Conservation (phyloP, 2,329 filamentous ascomycete species). For the Plenodomus biglobosus region DNA sequence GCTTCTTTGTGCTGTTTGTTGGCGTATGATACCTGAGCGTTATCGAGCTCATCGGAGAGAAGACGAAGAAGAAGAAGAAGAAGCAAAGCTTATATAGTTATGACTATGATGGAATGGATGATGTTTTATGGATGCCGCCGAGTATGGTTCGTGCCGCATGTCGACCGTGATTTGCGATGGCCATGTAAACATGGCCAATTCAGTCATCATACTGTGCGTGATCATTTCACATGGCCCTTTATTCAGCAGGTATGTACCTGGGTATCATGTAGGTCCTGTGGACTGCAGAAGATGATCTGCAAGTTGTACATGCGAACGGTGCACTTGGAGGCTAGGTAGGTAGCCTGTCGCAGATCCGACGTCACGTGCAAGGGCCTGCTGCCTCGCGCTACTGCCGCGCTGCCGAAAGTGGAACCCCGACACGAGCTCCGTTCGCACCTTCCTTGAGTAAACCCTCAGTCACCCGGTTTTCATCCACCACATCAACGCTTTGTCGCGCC, state of each 20-base stretch:
- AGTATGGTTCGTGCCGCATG: not conserved
- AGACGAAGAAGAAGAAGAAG: conserved; percentile 2
- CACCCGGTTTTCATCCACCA: conserved; percentile 4
- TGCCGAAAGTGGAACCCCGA: conserved; percentile 15
- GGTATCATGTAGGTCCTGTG: no score
- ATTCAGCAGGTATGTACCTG: no score
- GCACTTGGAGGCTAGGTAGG: not conserved
- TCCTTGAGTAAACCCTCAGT: conserved; percentile 16
- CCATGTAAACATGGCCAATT: no score
- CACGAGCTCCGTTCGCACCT: conserved; percentile 15
- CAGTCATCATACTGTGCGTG: no score
- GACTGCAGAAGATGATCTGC: not conserved
- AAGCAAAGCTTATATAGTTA: conserved; percentile 1
- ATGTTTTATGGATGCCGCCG: not conserved
- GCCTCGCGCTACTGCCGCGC: conserved; percentile 8
- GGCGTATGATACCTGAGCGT: conserved; percentile 19
- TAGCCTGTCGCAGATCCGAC: not conserved
- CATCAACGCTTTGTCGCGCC: conserved; percentile 11
- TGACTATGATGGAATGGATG: not conserved
- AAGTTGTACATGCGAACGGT: not conserved
- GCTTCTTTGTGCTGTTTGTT: conserved; percentile 2
- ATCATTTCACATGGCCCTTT: not conserved
- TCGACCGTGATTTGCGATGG: no score
- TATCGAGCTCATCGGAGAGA: not conserved
- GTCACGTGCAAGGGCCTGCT: conserved; percentile 6